phyloP scores from a whole-genome alignment of 768 basidiomycete species.

The Russula emetica region DNA sequence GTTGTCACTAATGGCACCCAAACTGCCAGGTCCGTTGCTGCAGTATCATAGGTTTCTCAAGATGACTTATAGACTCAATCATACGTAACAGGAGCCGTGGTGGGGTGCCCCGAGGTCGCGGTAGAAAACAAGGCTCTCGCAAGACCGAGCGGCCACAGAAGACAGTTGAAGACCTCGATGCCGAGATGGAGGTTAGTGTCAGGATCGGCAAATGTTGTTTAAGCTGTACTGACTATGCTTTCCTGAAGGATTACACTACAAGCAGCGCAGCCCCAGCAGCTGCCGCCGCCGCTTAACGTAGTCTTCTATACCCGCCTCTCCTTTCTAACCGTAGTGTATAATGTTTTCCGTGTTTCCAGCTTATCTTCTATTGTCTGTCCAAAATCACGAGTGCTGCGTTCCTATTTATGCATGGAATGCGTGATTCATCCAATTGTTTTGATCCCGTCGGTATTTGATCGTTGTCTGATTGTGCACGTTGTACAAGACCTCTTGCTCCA shows the following conservation, averaged over 20 bases:
- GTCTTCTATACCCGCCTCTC: conserved; percentile 9
- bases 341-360: conserved; percentile 22
- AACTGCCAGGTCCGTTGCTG: conserved; percentile 37
- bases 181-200: conserved; percentile 88
- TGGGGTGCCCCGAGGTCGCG: conserved; percentile 38
- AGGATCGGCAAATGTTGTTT: not conserved
- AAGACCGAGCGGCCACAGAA: conserved; percentile 66
- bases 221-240: conserved; percentile 5
- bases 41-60: conserved; percentile 26
- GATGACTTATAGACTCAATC: conserved; percentile 3
- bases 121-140: conserved; percentile 43
- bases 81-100: conserved; percentile 15
- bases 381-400: conserved; percentile 6
- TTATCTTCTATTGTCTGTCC: conserved; percentile 8
- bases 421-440: conserved; percentile 10
- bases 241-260: conserved; percentile 61
- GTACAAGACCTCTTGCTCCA: not conserved
- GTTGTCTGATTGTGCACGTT: not conserved
- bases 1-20: conserved; percentile 34
- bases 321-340: conserved; percentile 23
- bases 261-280: conserved; percentile 46
- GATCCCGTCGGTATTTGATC: not conserved
- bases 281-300: conserved; percentile 28
- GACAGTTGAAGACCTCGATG: conserved; percentile 86
- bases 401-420: not conserved